phyloP scores from a whole-genome alignment of 1,139 yeast genomes.

The Nakaseomyces glabratus region DNA sequence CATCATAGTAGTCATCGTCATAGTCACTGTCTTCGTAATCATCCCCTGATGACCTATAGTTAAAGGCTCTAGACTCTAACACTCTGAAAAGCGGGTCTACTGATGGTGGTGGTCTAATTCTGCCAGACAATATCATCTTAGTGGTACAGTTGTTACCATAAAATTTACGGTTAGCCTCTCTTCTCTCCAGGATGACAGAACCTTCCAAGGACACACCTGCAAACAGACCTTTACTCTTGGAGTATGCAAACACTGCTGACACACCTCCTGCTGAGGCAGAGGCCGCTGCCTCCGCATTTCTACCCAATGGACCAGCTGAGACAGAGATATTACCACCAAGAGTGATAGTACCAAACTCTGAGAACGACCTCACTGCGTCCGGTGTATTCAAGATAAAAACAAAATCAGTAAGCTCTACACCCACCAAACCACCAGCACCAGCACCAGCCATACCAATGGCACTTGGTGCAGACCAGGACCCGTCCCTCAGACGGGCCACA shows the following conservation, averaged over 20 bases:
- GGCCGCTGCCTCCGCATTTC: constrained; percentile 97
- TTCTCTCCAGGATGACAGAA: constrained; percentile 85
- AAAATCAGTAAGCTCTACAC: constrained; percentile 93
- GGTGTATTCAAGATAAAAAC: constrained; percentile 81
- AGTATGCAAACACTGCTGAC: constrained; percentile 86
- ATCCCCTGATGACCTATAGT: constrained; percentile 41
- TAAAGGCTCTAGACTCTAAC: constrained; percentile 77
- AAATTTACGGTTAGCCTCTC: constrained; percentile 93
- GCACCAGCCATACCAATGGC: constrained; percentile 97
- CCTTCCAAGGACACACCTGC: constrained; percentile 98
- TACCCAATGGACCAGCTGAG: constrained; percentile 98
- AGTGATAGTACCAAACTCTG: constrained; percentile 89
- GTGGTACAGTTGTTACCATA: constrained; percentile 87
- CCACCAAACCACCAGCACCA: constrained; percentile 97
- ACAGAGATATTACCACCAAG: constrained; percentile 91
- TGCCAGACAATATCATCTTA: constrained; percentile 69
- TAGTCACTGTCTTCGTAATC: constrained; percentile 35
- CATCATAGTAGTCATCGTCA: constrained; percentile 30
- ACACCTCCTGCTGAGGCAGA: constrained; percentile 82
- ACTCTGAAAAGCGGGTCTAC: constrained; percentile 83
- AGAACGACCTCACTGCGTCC: constrained; percentile 88
- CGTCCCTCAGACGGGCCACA: constrained; percentile 89
- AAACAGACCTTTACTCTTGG: constrained; percentile 91
- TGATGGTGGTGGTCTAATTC: constrained; percentile 89
- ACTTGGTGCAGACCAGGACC: constrained; percentile 96